Evolutionary conservation across 768 basidiomycete genomes (phyloP).

Genomic region (Xerocomellus amylosporus): DNA sequence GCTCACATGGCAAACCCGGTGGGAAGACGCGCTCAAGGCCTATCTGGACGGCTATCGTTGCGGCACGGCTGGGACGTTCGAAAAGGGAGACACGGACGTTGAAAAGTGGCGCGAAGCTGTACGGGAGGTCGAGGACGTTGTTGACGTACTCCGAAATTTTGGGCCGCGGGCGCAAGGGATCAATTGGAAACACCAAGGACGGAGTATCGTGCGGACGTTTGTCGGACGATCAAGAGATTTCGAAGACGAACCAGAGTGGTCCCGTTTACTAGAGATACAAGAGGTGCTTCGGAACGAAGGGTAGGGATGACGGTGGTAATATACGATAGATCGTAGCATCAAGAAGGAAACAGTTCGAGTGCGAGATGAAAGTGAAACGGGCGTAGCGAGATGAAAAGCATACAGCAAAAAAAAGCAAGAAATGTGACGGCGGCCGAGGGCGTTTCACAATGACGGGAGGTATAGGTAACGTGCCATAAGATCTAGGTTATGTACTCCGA

Average conservation of each 20-base stretch:
- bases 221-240: slow-evolving; percentile 84
- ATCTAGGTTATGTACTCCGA: not conserved
- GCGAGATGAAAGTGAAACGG: not conserved
- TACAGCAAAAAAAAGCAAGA: not conserved
- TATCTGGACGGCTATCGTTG: slow-evolving; percentile 84
- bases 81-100: slow-evolving; percentile 65
- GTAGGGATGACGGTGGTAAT: slow-evolving; percentile 19
- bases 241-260: slow-evolving; percentile 87
- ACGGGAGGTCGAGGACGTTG: slow-evolving; percentile 76
- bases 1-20: slow-evolving; percentile 65
- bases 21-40: slow-evolving; percentile 78
- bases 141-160: slow-evolving; percentile 79
- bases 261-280: slow-evolving; percentile 57
- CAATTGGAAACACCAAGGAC: slow-evolving; percentile 85
- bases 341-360: not conserved
- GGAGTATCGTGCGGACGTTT: slow-evolving; percentile 86
- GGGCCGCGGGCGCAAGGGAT: slow-evolving; percentile 61
- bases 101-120: slow-evolving; percentile 74
- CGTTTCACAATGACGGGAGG: slow-evolving; percentile 21
- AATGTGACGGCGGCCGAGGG: not conserved
- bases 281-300: slow-evolving; percentile 23
- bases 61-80: slow-evolving; percentile 56
- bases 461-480: slow-evolving; percentile 4
- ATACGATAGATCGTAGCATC: slow-evolving; percentile 7
- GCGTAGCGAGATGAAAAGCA: slow-evolving; percentile 8